Conservation (phyloP, 2,329 filamentous ascomycete genomes). For the Ophiobolus disseminans region DNA sequence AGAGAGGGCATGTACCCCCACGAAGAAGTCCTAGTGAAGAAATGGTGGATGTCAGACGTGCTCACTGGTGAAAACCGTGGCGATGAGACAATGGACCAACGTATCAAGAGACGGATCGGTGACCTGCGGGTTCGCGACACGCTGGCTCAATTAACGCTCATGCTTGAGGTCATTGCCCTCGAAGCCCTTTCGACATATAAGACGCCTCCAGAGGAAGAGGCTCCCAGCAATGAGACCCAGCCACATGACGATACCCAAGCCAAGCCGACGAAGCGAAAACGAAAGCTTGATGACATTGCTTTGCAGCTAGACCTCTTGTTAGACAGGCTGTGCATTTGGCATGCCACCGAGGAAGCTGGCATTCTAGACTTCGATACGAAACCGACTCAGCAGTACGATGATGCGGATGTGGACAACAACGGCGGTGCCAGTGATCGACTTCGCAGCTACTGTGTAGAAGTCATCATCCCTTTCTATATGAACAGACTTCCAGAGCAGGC, state of each 20-base stretch:
- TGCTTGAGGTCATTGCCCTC: constrained; percentile 77
- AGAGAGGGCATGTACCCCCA: constrained; percentile 72
- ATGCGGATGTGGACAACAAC: constrained; percentile 30
- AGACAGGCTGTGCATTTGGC: constrained; percentile 83
- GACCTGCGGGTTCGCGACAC: constrained; percentile 77
- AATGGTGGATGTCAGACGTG: constrained; percentile 69
- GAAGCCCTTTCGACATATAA: constrained; percentile 57
- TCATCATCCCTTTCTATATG: constrained; percentile 83
- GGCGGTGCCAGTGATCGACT: constrained; percentile 64
- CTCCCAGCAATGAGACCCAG: constrained; percentile 24
- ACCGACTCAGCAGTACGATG: constrained; percentile 28
- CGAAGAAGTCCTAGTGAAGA: constrained; percentile 69
- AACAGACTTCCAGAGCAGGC: constrained; percentile 76
- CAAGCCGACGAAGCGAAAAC: constrained; percentile 53
- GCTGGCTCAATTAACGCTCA: constrained; percentile 79
- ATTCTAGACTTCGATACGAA: constrained; percentile 44
- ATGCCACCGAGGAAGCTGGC: constrained; percentile 71
- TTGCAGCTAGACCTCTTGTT: constrained; percentile 75
- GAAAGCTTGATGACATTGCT: constrained; percentile 71
- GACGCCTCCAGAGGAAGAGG: constrained; percentile 31
- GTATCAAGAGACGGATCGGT: constrained; percentile 68
- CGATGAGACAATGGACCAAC: constrained; percentile 52
- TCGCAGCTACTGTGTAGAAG: constrained; percentile 79
- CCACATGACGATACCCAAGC: constrained; percentile 17
- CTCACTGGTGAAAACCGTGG: constrained; percentile 45